phyloP scores from a whole-genome alignment of 352 stramenopile genomes.

The Phytophthora pinifolia region DNA sequence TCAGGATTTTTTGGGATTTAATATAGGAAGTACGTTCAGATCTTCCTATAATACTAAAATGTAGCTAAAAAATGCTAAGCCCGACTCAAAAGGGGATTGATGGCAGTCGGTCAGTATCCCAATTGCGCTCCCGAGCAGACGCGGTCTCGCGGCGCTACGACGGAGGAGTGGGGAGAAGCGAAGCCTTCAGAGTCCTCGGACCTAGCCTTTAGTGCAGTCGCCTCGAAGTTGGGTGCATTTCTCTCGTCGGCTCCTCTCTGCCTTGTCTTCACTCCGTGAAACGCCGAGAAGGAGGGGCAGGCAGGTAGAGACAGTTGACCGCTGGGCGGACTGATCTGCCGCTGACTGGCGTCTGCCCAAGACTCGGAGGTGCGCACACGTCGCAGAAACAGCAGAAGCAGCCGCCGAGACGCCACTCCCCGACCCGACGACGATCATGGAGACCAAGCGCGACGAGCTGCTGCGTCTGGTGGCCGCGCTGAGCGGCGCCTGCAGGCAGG shows the following conservation, averaged over 20 bases:
- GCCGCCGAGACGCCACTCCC: neutral
- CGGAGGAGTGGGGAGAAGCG: conserved; percentile 9
- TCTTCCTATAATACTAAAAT: neutral
- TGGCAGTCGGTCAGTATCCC: conserved; percentile 21
- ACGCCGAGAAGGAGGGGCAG: conserved; percentile 13
- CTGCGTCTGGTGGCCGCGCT: conserved; percentile 55
- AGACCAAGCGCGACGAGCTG: conserved; percentile 36
- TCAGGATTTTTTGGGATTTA: too few relatives aligned
- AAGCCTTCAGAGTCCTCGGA: neutral
- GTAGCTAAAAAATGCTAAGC: neutral
- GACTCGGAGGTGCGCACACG: neutral
- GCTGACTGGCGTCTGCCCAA: conserved; percentile 4
- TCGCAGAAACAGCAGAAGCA: conserved; percentile 4
- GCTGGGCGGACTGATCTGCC: conserved; percentile 1
- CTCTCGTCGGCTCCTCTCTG: conserved; percentile 14
- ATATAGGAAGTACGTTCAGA: too few relatives aligned
- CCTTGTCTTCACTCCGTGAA: conserved; percentile 13
- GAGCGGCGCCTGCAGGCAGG: conserved; percentile 54
- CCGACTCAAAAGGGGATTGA: conserved; percentile 14
- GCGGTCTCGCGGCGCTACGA: neutral
- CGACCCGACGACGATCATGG: conserved; percentile 14
- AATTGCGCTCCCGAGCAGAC: conserved; percentile 26
- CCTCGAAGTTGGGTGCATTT: conserved; percentile 13
- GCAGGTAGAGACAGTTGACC: conserved; percentile 11
- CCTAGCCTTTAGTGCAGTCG: neutral